phyloP scores from a whole-genome alignment of 2,329 filamentous ascomycete genomes.

The Neofusicoccum laricinum region DNA sequence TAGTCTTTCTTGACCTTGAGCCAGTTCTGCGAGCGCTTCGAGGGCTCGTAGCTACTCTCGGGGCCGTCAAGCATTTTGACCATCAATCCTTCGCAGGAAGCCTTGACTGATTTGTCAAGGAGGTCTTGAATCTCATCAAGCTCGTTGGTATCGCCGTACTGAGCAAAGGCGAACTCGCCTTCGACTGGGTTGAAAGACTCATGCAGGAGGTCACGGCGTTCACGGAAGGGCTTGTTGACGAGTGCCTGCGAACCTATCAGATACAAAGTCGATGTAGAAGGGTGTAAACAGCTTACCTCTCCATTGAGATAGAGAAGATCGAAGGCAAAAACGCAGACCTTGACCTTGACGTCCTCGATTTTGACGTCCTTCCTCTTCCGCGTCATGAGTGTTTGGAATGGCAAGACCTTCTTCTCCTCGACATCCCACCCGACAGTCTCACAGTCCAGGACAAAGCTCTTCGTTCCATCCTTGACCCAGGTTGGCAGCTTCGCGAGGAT shows the following conservation, averaged over 20 bases:
- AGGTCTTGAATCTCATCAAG: constrained; percentile 91
- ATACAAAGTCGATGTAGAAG: not conserved
- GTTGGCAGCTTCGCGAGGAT: constrained; percentile 81
- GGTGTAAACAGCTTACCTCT: constrained; percentile 50
- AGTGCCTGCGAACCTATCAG: constrained; percentile 53
- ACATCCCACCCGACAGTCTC: constrained; percentile 97
- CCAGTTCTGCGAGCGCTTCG: constrained; percentile 95
- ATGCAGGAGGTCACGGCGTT: constrained; percentile 74
- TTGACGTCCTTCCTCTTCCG: constrained; percentile 97
- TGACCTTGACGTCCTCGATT: constrained; percentile 89
- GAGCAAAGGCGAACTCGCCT: constrained; percentile 89
- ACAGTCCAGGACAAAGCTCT: constrained; percentile 96
- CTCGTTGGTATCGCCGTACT: constrained; percentile 80
- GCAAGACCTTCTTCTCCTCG: constrained; percentile 90
- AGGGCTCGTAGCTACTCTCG: constrained; percentile 93
- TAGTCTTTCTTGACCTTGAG: constrained; percentile 99
- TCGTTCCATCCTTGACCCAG: constrained; percentile 87
- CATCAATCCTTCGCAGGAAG: constrained; percentile 96
- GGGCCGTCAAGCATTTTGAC: constrained; percentile 97
- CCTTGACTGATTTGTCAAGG: constrained; percentile 91
- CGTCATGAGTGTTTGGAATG: constrained; percentile 98
- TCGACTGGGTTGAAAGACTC: constrained; percentile 73
- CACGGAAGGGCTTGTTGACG: constrained; percentile 81
- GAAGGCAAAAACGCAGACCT: constrained; percentile 96
- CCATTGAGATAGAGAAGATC: constrained; percentile 93